Evolutionary conservation across 2,329 filamentous ascomycete species (phyloP), one percentile per base, ranked within the genome.

Genomic region (Bertia moriformis): DNA sequence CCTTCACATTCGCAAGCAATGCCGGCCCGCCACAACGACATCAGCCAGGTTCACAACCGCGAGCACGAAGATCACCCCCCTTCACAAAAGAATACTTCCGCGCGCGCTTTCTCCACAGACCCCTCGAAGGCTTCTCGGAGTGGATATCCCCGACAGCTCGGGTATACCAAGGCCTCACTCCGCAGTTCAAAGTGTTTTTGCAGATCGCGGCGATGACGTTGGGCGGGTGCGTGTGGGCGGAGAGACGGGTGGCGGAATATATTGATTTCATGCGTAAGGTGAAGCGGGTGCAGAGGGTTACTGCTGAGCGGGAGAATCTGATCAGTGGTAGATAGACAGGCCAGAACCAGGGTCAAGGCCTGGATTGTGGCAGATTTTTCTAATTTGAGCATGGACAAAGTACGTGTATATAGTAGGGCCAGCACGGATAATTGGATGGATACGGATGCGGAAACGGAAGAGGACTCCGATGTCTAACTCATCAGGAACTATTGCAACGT

Each of bases 141-240:
- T 64, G 64, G 48, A 54, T 68, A 39, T 63, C 58, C 14, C 60
- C 55, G 14, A 46, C 49, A 4, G 57, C 57, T 30, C 59, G 53
- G 19, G 44, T 67, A 29, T 67, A 67, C 47, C 62, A 62, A 18
- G 57, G 59, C 4, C 46, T 67, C 42, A 67, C 64, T 13, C 53
- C 60, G 35, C 64, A 67, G 43, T 67, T 65, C 50, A 67, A 67
- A 44, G 57, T 65, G 19, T 66, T 64, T 44, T 46, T 67, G 24
- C 63, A 67, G 43, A 56, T 67, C 19, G 57, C 57, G 3, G 54
- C 50, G 22, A 65, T 66, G 62, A 66, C 58, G 4, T 49, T 66
- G 37, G 64, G 64, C 5, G 64, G 63, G 1, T 63, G 58, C 44
- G 58, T 67, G 37, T 66, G 62, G 54, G 64, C 64, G 2, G 64